These are phyloP conservation scores for Candida dajiaensis DNA, from an alignment of 805 yeast species.

Conservation along the genomic window DNA sequence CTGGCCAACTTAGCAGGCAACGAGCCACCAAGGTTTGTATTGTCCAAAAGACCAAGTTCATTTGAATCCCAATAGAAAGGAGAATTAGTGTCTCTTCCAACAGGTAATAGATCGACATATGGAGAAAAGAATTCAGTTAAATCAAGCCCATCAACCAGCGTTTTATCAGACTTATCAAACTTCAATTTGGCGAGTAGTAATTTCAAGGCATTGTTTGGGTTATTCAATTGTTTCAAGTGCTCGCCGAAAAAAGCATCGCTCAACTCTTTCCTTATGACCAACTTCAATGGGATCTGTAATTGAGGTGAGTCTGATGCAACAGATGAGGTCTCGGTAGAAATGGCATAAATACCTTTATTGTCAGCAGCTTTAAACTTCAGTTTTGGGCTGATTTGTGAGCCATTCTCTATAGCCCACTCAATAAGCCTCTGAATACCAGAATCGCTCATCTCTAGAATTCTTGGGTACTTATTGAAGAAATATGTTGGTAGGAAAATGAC, in stretches of 20 bases:
- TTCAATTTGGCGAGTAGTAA: slow-evolving; percentile 37
- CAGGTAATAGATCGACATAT: slow-evolving; percentile 48
- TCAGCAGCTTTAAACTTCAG: slow-evolving; percentile 29
- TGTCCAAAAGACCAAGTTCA: slow-evolving; percentile 48
- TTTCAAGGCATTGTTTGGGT: slow-evolving; percentile 31
- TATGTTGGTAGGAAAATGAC: not conserved
- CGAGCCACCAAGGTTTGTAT: slow-evolving; percentile 61
- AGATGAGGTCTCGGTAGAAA: slow-evolving; percentile 19
- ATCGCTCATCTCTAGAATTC: not conserved
- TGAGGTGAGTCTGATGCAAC: slow-evolving; percentile 16
- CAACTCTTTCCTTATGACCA: slow-evolving; percentile 25
- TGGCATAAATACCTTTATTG: slow-evolving; percentile 32
- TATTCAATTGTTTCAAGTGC: slow-evolving; percentile 4
- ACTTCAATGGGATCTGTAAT: slow-evolving; percentile 23
- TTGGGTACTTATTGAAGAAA: too few species aligned
- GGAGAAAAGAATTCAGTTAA: slow-evolving; percentile 30
- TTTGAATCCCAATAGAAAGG: slow-evolving; percentile 58
- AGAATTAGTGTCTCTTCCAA: slow-evolving; percentile 33
- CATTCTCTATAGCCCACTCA: slow-evolving; percentile 34
- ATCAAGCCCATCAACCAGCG: slow-evolving; percentile 12
- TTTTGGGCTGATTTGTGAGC: slow-evolving; percentile 27
- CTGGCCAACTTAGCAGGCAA: slow-evolving; percentile 38
- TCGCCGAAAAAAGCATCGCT: slow-evolving; percentile 22
- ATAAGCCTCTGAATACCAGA: not conserved
- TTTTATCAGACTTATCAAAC: slow-evolving; percentile 22